Conservation (phyloP, 106 monocot species). For the Dioscorea alata region DNA sequence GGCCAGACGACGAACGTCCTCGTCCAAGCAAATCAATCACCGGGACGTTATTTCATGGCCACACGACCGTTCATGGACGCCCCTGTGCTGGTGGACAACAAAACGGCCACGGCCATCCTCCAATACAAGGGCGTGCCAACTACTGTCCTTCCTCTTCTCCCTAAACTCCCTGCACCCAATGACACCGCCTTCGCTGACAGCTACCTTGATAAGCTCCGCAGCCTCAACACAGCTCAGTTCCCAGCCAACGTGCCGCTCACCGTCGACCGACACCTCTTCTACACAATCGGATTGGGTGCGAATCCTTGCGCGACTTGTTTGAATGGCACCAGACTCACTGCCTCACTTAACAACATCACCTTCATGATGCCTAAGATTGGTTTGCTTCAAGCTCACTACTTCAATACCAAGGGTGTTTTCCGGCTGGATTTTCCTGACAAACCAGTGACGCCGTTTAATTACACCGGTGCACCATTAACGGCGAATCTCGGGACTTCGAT, state of each 20-base stretch:
- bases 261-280: conserved; percentile 30
- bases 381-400: conserved; percentile 31
- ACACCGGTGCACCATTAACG: conserved; percentile 27
- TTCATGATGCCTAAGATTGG: conserved; percentile 19
- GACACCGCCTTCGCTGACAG: too few relatives aligned
- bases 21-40: conserved; percentile 7
- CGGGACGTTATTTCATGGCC: conserved; percentile 30
- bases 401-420: conserved; percentile 14
- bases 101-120: conserved; percentile 28
- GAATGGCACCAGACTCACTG: conserved; percentile 22
- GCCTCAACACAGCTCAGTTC: conserved; percentile 1
- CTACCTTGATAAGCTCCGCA: too few relatives aligned
- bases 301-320: conserved; percentile 25
- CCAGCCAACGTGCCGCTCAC: conserved; percentile 23
- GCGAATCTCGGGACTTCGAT: conserved; percentile 20
- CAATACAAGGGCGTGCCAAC: conserved; percentile 29
- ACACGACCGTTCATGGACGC: conserved; percentile 18
- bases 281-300: conserved; percentile 24
- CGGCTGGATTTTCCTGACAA: conserved; percentile 28
- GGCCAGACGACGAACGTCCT: conserved; percentile 35
- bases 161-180: too few relatives aligned
- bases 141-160: not conserved
- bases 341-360: conserved; percentile 32
- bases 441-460: conserved; percentile 21
- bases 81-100: conserved; percentile 27